Evolutionary conservation across 805 yeast species (phyloP).

Genomic region (Metschnikowia gruessii): DNA sequence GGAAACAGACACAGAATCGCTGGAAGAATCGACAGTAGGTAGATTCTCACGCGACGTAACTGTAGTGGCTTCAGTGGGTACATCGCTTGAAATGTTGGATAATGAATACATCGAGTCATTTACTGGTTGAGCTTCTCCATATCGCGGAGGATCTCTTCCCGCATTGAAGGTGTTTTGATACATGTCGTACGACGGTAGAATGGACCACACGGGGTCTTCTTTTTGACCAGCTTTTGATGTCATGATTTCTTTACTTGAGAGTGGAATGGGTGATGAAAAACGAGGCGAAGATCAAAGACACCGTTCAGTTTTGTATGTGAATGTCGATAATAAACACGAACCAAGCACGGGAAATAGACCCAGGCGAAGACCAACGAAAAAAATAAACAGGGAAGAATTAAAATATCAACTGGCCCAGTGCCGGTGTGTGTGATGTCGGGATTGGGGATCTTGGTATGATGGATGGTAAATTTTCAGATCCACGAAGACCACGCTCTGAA

Average conservation of each 20-base stretch:
- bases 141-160: slow-evolving; percentile 16
- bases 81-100: slow-evolving; percentile 1
- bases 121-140: slow-evolving; percentile 11
- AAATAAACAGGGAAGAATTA: no score
- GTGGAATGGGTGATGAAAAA: not conserved
- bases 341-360: no score
- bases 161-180: slow-evolving; percentile 21
- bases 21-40: slow-evolving; percentile 1
- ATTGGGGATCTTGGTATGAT: no score
- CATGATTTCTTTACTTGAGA: not conserved
- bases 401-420: no score
- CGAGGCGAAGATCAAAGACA: no score
- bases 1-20: not conserved
- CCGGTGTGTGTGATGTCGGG: no score
- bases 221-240: slow-evolving; percentile 10
- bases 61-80: slow-evolving; percentile 1
- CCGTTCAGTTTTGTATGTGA: no score
- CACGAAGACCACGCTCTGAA: no score
- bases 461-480: no score
- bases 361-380: no score
- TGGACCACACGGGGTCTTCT: slow-evolving; percentile 35
- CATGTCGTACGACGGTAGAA: slow-evolving; percentile 41
- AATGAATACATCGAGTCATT: slow-evolving; percentile 8
- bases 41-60: slow-evolving; percentile 2
- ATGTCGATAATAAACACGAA: no score